phyloP scores from a whole-genome alignment of 2,329 filamentous ascomycete species.

The Teratosphaeria destructans region DNA sequence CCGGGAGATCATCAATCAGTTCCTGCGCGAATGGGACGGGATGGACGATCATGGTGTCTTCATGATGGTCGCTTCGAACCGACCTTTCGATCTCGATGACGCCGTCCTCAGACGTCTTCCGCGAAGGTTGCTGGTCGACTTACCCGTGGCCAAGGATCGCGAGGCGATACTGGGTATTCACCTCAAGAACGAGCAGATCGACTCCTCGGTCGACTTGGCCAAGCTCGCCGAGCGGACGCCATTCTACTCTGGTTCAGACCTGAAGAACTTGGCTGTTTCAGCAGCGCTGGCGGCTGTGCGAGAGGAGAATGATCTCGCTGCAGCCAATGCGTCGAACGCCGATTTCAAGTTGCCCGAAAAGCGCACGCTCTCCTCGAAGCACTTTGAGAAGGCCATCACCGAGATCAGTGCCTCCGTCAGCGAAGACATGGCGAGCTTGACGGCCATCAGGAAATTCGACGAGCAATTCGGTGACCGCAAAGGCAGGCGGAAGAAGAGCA shows the following conservation, averaged over 20 bases:
- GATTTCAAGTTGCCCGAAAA: conserved; percentile 55
- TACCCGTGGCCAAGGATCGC: conserved; percentile 57
- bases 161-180: conserved; percentile 61
- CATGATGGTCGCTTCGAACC: conserved; percentile 96
- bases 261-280: conserved; percentile 73
- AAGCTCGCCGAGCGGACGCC: conserved; percentile 57
- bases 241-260: conserved; percentile 71
- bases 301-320: conserved; percentile 50
- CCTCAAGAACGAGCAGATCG: conserved; percentile 56
- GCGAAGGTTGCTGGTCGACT: conserved; percentile 60
- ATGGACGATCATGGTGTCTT: conserved; percentile 72
- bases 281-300: conserved; percentile 70
- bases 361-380: conserved; percentile 53
- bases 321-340: conserved; percentile 11
- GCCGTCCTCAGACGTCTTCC: conserved; percentile 70
- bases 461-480: conserved; percentile 83
- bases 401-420: conserved; percentile 89
- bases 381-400: conserved; percentile 76
- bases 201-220: conserved; percentile 49
- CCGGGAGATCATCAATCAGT: conserved; percentile 91
- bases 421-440: conserved; percentile 82
- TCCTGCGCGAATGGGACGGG: conserved; percentile 93
- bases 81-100: conserved; percentile 89
- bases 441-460: conserved; percentile 87
- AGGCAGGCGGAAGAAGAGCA: conserved; percentile 38